A percentile compares a stretch with the other conserved stretches of the same genome.
Evolutionary conservation across 2,329 filamentous ascomycete genomes (phyloP).

Genomic region (Monilinia fructicola): DNA sequence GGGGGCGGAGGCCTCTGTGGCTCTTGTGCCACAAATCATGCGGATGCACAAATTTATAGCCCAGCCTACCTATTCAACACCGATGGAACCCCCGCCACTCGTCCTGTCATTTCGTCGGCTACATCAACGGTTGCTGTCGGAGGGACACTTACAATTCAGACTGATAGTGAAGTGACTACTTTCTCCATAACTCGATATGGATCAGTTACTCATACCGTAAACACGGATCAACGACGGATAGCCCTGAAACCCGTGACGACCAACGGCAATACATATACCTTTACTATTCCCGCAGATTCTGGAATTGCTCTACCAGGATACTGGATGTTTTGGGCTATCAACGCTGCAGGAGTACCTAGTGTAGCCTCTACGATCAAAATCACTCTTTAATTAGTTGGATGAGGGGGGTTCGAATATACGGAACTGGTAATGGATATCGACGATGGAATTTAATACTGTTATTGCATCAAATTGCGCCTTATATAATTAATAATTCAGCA

Average conservation of each 20-base stretch:
- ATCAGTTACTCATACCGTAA: conserved; percentile 54
- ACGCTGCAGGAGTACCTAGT: conserved; percentile 48
- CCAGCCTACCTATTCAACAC: conserved; percentile 55
- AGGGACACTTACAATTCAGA: conserved; percentile 40
- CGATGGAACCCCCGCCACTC: conserved; percentile 44
- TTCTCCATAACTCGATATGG: conserved; percentile 51
- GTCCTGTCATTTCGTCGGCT: conserved; percentile 46
- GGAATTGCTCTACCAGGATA: conserved; percentile 54
- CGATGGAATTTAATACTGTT: background rate
- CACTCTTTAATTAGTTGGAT: background rate
- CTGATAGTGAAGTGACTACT: conserved; percentile 36
- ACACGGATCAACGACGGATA: conserved; percentile 57
- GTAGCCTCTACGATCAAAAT: conserved; percentile 37
- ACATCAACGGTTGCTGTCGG: conserved; percentile 40
- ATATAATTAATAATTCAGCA: background rate
- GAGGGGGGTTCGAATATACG: background rate
- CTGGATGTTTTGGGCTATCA: conserved; percentile 55
- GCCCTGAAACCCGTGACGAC: conserved; percentile 42
- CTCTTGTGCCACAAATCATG: conserved; percentile 49
- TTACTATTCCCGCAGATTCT: conserved; percentile 48
- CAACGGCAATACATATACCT: conserved; percentile 41
- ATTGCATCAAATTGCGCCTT: background rate
- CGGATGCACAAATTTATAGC: conserved; percentile 55
- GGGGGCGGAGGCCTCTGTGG: conserved; percentile 56
- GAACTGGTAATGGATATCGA: background rate